Percentiles rank a stretch among this genome's conserved stretches.
These are phyloP conservation scores for Manihot esculenta DNA, from an alignment of 441 rosid species.

Conservation along the genomic window DNA sequence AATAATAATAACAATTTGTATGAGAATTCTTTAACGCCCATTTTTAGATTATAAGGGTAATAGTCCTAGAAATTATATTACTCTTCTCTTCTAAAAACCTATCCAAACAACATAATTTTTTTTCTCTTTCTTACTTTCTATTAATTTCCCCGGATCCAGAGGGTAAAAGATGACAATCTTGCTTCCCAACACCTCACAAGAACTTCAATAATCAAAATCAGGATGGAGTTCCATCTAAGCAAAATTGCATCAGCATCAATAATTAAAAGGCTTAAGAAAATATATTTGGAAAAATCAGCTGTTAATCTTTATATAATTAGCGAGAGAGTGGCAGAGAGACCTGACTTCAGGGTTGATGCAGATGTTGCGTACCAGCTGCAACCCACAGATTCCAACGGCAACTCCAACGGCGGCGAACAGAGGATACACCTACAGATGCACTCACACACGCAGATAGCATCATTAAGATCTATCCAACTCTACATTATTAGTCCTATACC, in stretches of 20 bases:
- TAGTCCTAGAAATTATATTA: too few relatives aligned
- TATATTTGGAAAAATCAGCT: background rate
- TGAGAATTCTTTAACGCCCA: too few relatives aligned
- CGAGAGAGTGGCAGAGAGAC: constrained; percentile 29
- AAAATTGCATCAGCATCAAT: background rate
- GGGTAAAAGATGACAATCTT: background rate
- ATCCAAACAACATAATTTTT: too few relatives aligned
- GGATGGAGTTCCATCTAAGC: background rate
- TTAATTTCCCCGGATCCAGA: too few relatives aligned
- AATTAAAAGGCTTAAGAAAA: background rate
- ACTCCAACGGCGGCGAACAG: constrained; percentile 86
- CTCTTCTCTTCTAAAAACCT: too few relatives aligned
- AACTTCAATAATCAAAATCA: background rate
- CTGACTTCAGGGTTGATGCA: constrained; percentile 97
- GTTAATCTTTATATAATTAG: background rate
- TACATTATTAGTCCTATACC: background rate
- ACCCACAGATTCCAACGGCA: constrained; percentile 86
- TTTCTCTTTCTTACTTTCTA: too few relatives aligned
- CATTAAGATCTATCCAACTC: background rate
- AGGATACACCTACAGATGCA: constrained; percentile 65
- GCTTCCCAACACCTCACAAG: background rate
- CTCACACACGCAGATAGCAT: background rate
- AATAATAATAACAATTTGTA: too few relatives aligned
- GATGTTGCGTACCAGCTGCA: constrained; percentile 76
- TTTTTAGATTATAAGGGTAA: too few relatives aligned